These are phyloP conservation scores for Dioszegia hungarica DNA, from an alignment of 768 basidiomycete genomes.

Conservation along the genomic window DNA sequence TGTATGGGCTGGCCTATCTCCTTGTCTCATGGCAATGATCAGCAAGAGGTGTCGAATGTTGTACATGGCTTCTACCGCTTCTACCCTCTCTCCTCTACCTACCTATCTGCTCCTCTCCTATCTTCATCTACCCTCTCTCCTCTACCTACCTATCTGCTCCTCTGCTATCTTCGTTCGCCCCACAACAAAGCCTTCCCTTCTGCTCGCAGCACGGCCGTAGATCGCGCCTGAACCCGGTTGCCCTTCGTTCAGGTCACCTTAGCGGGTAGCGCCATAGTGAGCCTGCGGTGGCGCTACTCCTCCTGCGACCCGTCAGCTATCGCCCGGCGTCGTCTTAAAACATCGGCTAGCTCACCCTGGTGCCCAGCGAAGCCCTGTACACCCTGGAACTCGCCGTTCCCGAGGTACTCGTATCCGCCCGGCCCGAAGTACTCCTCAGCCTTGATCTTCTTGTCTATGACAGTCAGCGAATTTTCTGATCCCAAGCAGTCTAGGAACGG, in stretches of 20 bases:
- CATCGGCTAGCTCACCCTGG: background rate
- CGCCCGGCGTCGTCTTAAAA: background rate
- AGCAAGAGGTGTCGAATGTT: no score
- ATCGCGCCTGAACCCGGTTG: no score
- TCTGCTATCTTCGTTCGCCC: no score
- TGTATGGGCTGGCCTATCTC: no score
- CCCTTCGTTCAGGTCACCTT: background rate
- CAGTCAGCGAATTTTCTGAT: background rate
- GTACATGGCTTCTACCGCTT: no score
- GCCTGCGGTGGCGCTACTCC: slow-evolving; percentile 15
- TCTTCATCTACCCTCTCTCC: no score
- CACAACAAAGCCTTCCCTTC: no score
- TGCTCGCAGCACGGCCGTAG: no score
- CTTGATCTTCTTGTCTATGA: slow-evolving; percentile 39
- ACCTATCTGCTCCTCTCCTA: no score
- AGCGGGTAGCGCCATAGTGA: slow-evolving; percentile 26
- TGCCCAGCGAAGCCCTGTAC: slow-evolving; percentile 10
- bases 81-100: no score
- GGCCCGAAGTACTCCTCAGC: slow-evolving; percentile 43
- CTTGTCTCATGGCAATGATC: no score
- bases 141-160: no score
- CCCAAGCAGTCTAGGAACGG: background rate
- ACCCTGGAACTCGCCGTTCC: slow-evolving; percentile 41
- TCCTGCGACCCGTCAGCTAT: background rate
- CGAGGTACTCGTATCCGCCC: slow-evolving; percentile 36